These are phyloP conservation scores for Taphrina confusa DNA, from an alignment of 1,139 yeast species.

Conservation along the genomic window DNA sequence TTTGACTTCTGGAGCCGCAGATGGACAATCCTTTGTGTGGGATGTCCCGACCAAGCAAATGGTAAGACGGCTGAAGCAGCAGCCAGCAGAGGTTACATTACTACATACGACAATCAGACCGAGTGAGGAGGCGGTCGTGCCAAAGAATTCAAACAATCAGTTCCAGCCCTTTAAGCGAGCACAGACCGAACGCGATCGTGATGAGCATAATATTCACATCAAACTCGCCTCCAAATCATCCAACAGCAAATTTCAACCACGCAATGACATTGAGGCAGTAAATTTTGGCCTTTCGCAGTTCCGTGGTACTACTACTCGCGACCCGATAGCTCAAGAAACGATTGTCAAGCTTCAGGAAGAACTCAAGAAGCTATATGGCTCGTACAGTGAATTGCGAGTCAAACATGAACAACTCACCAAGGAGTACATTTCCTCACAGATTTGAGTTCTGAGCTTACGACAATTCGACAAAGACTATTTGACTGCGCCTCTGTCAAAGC, in stretches of 20 bases:
- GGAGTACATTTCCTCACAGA: slow-evolving; percentile 36
- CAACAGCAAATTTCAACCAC: slow-evolving; percentile 7
- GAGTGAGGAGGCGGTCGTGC: neutral
- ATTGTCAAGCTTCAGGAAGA: slow-evolving; percentile 28
- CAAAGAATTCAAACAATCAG: slow-evolving; percentile 3
- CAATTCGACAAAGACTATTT: too few relatives aligned
- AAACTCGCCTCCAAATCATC: neutral
- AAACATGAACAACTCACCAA: slow-evolving; percentile 27
- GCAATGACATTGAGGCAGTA: slow-evolving; percentile 10
- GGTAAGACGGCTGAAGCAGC: slow-evolving; percentile 61
- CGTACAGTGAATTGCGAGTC: slow-evolving; percentile 30
- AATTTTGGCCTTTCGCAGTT: slow-evolving; percentile 8
- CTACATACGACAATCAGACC: slow-evolving; percentile 1
- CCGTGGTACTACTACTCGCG: slow-evolving; percentile 5
- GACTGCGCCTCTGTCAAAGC: too few relatives aligned
- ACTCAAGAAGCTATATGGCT: slow-evolving; percentile 26
- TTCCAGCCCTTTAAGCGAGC: slow-evolving; percentile 34
- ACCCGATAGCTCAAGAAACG: slow-evolving; percentile 18
- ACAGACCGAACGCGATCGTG: slow-evolving; percentile 30
- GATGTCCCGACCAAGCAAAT: slow-evolving; percentile 81
- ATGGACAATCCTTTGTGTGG: slow-evolving; percentile 66
- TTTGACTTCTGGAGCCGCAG: slow-evolving; percentile 70
- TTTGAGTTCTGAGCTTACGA: too few relatives aligned
- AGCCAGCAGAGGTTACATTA: slow-evolving; percentile 41
- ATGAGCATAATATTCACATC: slow-evolving; percentile 23